Evolutionary conservation across 2,329 filamentous ascomycete species (phyloP).

Genomic region (Arthrobotrys sinensis): DNA sequence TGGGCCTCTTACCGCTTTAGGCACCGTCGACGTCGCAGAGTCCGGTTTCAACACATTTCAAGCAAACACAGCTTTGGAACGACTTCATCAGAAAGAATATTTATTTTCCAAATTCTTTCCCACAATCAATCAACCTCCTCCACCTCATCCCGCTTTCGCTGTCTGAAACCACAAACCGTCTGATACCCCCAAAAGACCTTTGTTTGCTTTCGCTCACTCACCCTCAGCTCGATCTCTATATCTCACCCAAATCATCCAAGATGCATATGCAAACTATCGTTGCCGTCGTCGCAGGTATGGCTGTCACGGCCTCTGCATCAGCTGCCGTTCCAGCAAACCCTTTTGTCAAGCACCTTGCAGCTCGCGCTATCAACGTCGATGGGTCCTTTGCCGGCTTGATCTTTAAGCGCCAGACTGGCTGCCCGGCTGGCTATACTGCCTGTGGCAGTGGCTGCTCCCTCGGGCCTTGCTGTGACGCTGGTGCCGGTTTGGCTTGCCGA

Average conservation of each 20-base stretch:
- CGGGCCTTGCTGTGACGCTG: conserved; percentile 47
- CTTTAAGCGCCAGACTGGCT: conserved; percentile 50
- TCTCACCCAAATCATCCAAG: conserved; percentile 34
- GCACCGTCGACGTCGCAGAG: conserved; percentile 32
- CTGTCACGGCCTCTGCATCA: conserved; percentile 34
- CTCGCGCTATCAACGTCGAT: conserved; percentile 50
- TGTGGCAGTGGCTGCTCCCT: conserved; percentile 48
- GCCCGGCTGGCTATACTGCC: conserved; percentile 34
- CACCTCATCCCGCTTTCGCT: conserved; percentile 5
- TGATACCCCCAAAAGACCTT: conserved; percentile 3
- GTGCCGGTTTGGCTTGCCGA: conserved; percentile 47
- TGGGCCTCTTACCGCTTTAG: conserved; percentile 33
- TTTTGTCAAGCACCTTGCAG: conserved; percentile 51
- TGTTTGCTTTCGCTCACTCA: conserved; percentile 22
- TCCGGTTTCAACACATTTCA: conserved; percentile 44
- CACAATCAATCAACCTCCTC: conserved; percentile 10
- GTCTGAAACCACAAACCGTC: conserved; percentile 29
- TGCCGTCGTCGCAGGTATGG: conserved; percentile 36
- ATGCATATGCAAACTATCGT: conserved; percentile 52
- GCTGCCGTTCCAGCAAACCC: conserved; percentile 49
- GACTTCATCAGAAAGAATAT: not conserved
- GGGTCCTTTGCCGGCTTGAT: conserved; percentile 55
- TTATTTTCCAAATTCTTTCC: not conserved
- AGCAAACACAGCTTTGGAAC: conserved; percentile 6
- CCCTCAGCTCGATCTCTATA: not conserved